Evolutionary conservation across 805 yeast genomes (phyloP), one percentile per base, ranked within the genome.

Genomic region (Ogataea parapolymorpha): DNA sequence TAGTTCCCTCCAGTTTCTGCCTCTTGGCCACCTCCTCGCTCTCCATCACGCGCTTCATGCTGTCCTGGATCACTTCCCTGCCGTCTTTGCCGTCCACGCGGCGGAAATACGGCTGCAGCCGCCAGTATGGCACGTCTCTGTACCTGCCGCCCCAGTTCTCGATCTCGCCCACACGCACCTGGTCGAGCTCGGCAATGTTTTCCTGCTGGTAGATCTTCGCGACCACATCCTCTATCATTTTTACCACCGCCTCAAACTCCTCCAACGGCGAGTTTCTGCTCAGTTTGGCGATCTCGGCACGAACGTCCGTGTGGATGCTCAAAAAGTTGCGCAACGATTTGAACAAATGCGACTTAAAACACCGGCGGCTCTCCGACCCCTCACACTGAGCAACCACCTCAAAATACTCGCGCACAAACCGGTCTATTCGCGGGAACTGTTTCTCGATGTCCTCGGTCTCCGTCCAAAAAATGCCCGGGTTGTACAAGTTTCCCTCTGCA

Each of bases 71-170:
- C 9, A 62, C 57, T 6, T 61, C 66, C 34, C 74, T 77, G 17
- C 75, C 78, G 20, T 73, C 69, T 3, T 77, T 79, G 16, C 98
- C 98, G 59, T 87, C 77, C 1, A 91, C 96, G 2, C 82, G 80
- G 53, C 99, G 74, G 71, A 91, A 91, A 59, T 86, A 85, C 2
- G 99, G 99, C 65, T 91, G 99, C 50, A 95, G 81, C 55, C 98
- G 75, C 98, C 98, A 91, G 61, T 84, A 89, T 2, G 99, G 98
- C 12, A 91, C 78, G 4, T 72, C 75, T 59, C 80, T 79, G 61
- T 93, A 91, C 11, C 71, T 54, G 1, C 95, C 95, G 35, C 95
- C 95, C 90, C 95, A 84, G 51, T 79, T 79, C 26, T 56, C 52
- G 1, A 56, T 32, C 6, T 74, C 77, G 0, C 89, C 88, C 6